A percentile compares a stretch with the other conserved stretches of the same genome.
phyloP scores from a whole-genome alignment of 129 eudicot genomes.

The Smallanthus sonchifolius region DNA sequence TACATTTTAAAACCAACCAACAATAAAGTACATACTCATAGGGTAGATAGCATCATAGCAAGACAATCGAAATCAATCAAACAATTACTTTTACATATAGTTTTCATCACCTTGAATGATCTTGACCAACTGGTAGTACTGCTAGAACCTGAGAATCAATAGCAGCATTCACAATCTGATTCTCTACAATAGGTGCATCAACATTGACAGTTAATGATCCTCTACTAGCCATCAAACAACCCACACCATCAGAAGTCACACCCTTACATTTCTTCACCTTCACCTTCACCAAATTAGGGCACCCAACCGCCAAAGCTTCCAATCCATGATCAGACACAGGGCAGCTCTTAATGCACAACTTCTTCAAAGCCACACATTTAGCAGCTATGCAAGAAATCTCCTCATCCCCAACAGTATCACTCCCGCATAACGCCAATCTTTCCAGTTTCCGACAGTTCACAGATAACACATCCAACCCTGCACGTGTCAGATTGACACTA shows the following conservation, averaged over 20 bases:
- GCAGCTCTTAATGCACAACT: constrained; percentile 71
- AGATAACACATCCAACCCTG: constrained; percentile 47
- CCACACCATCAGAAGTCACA: constrained; percentile 54
- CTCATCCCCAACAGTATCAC: constrained; percentile 63
- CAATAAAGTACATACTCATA: neutral
- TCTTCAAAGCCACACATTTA: constrained; percentile 61
- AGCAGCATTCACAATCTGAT: constrained; percentile 18
- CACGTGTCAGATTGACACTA: constrained; percentile 52
- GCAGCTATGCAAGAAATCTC: constrained; percentile 71
- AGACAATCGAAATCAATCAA: constrained; percentile 25
- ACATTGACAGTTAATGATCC: constrained; percentile 50
- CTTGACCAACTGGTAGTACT: constrained; percentile 37
- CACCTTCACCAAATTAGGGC: constrained; percentile 80
- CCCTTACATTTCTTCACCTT: constrained; percentile 78
- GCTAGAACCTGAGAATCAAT: constrained; percentile 25
- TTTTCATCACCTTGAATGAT: constrained; percentile 34
- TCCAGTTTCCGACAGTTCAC: constrained; percentile 52
- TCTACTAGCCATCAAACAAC: constrained; percentile 57
- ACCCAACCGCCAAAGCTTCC: constrained; percentile 66
- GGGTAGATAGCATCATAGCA: constrained; percentile 15
- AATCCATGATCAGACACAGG: constrained; percentile 73
- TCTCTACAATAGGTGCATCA: constrained; percentile 52
- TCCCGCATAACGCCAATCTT: constrained; percentile 66
- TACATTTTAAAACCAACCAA: too few relatives aligned
- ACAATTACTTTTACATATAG: neutral